A percentile compares a stretch with the other conserved stretches of the same genome.
These are phyloP conservation scores for Venturia carpophila DNA, from an alignment of 2,329 filamentous ascomycete species.

Conservation along the genomic window DNA sequence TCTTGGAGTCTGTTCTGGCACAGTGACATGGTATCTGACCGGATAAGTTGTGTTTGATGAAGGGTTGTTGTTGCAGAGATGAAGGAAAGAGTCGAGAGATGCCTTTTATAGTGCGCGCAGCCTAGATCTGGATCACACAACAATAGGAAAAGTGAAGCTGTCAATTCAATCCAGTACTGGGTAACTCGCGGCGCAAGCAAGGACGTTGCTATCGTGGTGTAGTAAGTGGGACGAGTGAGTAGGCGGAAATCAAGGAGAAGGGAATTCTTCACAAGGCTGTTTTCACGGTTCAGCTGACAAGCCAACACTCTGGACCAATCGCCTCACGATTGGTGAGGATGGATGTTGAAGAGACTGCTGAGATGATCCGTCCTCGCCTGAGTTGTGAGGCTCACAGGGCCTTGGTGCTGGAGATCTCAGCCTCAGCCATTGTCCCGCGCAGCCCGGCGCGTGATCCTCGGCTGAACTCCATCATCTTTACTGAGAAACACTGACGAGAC, in stretches of 20 bases:
- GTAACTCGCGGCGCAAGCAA: slow-evolving; percentile 8
- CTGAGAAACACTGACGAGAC: background rate
- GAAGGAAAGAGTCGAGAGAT: background rate
- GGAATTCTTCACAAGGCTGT: background rate
- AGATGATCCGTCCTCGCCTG: background rate
- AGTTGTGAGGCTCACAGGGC: background rate
- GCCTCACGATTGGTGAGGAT: background rate
- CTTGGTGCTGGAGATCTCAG: background rate
- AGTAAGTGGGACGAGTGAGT: background rate
- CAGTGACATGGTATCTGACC: slow-evolving; percentile 61
- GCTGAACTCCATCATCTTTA: slow-evolving; percentile 9
- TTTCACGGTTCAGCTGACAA: background rate
- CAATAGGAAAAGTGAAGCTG: background rate
- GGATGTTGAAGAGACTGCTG: background rate
- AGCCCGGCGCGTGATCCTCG: background rate
- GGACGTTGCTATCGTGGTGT: background rate
- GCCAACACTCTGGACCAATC: background rate
- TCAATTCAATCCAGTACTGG: background rate
- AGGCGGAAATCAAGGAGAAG: background rate
- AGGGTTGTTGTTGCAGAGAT: slow-evolving; percentile 8
- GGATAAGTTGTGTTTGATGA: background rate
- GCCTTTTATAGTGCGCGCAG: background rate
- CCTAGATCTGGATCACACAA: slow-evolving; percentile 12
- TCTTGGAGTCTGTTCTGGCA: slow-evolving; percentile 83
- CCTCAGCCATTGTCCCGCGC: background rate